Base-by-base conservation (phyloP, 2,329 filamentous ascomycete species). In the Aspergillus sergii region DNA sequence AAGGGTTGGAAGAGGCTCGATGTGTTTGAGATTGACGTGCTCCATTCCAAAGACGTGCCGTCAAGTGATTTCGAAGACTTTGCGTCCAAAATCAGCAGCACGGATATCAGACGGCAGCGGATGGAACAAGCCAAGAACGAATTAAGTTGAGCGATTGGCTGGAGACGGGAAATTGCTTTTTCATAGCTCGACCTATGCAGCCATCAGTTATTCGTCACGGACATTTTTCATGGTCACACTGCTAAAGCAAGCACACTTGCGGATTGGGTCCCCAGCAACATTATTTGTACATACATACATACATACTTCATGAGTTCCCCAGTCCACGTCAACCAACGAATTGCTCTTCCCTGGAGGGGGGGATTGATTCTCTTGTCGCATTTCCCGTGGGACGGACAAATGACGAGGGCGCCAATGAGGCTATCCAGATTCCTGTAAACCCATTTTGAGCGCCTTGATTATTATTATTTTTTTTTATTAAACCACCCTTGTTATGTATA, bases 71-170 rank as follows among this genome's bases (percentile, higher is more conserved):
- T 80, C 14, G 85, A 88, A 61, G 84, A 86, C 67, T 97, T 96
- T 78, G 87, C 89, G 30, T 85, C 86, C 65, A 98, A 97, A 80
- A 91, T 97, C 69, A 96, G 93, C 82, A 97, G 94, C 79, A 96
- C 94, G 0, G 91, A 91, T 62, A 96, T 97, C 69, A 83, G 90
- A 68, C 84, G 84, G 65, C 82, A 83, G 32, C 76, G 73, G 63
- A 78, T 77, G 76, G 73, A 80, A 60, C 66, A 73, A 62, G 73
- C 77, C 34, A 77, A 75, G 66, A 69, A 72, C 64, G 68, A 61
- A 63, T 41, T 10, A 60, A 55, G 54, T 62, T 36, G 45, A 57
- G 45, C 59, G 57, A 58, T 56, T 58, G 57, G 34, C 57, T 57
- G 39, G 19, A 48, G 50, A 43, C 46, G 55, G 57, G 57, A 60